Conservation (phyloP, 768 basidiomycete species). For the Pleurotus giganteus region DNA sequence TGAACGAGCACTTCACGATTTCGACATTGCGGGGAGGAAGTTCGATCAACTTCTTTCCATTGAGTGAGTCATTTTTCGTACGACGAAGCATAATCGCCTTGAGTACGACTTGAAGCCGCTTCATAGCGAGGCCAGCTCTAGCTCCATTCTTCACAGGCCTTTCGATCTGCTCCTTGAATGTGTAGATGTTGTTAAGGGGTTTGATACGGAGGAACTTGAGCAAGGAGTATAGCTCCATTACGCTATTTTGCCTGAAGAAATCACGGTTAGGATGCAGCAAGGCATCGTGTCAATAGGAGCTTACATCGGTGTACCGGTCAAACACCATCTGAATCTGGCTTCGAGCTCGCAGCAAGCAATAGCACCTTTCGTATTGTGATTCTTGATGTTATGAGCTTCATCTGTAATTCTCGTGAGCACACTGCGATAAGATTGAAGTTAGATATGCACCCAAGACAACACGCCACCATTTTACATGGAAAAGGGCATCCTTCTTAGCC, state of each 20-base stretch:
- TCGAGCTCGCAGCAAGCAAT: constrained; percentile 77
- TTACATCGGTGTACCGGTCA: constrained; percentile 82
- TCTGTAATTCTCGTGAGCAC: constrained; percentile 41
- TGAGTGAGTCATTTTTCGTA: constrained; percentile 65
- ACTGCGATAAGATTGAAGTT: neutral
- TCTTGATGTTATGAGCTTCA: constrained; percentile 95
- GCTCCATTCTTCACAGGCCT: constrained; percentile 73
- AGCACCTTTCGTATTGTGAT: constrained; percentile 73
- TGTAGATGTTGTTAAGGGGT: constrained; percentile 77
- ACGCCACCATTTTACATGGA: constrained; percentile 78
- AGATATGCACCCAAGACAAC: constrained; percentile 70
- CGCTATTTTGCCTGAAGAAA: constrained; percentile 73
- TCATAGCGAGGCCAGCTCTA: constrained; percentile 68
- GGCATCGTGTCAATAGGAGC: constrained; percentile 17
- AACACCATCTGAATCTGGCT: constrained; percentile 81
- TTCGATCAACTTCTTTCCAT: constrained; percentile 80
- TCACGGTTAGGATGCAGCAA: constrained; percentile 30
- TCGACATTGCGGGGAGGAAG: constrained; percentile 75
- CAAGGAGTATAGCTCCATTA: constrained; percentile 86
- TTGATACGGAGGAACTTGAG: constrained; percentile 85
- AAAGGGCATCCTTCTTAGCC: constrained; percentile 61
- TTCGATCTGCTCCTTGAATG: constrained; percentile 77
- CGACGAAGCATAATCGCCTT: constrained; percentile 89
- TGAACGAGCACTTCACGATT: constrained; percentile 76
- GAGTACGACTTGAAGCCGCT: constrained; percentile 80